These are phyloP conservation scores for Penicillium soppii DNA, from an alignment of 495 filamentous ascomycete genomes.

Conservation along the genomic window DNA sequence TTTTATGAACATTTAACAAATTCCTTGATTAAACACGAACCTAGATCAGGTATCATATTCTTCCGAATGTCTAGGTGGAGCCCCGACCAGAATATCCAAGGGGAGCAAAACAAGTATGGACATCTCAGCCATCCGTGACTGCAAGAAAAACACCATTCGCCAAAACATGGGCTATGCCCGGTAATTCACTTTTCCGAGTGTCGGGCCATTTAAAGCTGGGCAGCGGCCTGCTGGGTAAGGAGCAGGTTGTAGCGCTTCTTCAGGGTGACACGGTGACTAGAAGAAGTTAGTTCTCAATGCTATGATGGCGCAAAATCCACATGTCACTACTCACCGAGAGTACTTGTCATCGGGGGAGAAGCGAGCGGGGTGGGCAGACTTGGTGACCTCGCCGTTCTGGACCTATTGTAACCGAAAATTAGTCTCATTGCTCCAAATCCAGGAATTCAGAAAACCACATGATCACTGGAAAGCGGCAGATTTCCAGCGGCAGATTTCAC, in stretches of 20 bases:
- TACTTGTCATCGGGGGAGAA: conserved; percentile 99
- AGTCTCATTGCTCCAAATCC: conserved; percentile 8
- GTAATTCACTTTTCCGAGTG: conserved; percentile 28
- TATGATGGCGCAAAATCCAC: too few relatives aligned
- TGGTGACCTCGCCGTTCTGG: conserved; percentile 75
- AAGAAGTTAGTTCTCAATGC: conserved; percentile 12
- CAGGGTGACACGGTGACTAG: conserved; percentile 82
- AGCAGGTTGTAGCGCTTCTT: conserved; percentile 89
- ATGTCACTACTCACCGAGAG: conserved; percentile 59
- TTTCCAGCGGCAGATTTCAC: not conserved
- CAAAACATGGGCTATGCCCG: conserved; percentile 31
- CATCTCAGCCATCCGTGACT: conserved; percentile 31
- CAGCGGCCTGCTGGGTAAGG: conserved; percentile 71
- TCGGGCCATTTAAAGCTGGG: conserved; percentile 26
- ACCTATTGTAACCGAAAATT: conserved; percentile 9
- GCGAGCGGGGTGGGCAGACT: conserved; percentile 91
- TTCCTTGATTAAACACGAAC: not conserved
- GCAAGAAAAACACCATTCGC: conserved; percentile 49
- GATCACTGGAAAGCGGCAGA: not conserved
- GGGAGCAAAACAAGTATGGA: conserved; percentile 16
- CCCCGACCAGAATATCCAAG: conserved; percentile 7
- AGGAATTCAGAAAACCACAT: conserved; percentile 25
- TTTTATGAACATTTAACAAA: conserved; percentile 12
- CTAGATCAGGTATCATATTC: conserved; percentile 13
- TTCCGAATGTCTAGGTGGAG: not conserved